phyloP scores from a whole-genome alignment of 78 protist species.

The Guillardia theta region DNA sequence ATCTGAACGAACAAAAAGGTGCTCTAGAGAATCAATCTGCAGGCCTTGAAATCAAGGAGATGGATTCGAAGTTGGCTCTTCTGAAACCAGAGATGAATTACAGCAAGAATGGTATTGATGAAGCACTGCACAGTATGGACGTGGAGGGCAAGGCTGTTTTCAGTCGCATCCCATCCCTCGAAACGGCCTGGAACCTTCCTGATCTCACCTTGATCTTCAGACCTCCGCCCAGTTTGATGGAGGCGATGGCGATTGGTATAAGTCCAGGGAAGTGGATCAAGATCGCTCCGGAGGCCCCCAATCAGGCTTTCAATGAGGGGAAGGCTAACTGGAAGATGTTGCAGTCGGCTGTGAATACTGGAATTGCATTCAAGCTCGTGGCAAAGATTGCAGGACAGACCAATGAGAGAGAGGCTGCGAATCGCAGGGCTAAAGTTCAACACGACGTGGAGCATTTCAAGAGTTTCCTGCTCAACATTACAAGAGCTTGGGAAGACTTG shows the following conservation, averaged over 20 bases:
- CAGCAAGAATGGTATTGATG: too few species aligned
- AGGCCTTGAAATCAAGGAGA: too few species aligned
- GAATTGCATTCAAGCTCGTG: not conserved
- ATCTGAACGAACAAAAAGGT: too few species aligned
- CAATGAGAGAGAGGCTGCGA: too few species aligned
- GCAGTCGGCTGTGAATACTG: not conserved
- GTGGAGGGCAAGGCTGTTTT: not conserved
- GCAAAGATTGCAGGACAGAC: not conserved
- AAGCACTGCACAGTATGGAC: too few species aligned
- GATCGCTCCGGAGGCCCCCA: not conserved
- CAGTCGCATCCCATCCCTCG: not conserved
- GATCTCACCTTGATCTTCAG: not conserved
- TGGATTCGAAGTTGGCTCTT: too few species aligned
- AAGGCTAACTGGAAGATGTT: not conserved
- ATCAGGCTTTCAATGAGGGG: not conserved
- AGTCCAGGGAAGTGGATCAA: not conserved
- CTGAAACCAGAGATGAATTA: too few species aligned
- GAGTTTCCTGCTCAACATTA: not conserved
- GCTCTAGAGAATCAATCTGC: too few species aligned
- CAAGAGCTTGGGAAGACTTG: not conserved
- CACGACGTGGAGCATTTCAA: not conserved
- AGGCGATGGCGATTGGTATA: not conserved
- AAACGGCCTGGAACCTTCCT: not conserved
- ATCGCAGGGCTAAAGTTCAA: not conserved
- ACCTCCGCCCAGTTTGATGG: not conserved